Evolutionary conservation across 345 rosid genomes (phyloP), one percentile per base, ranked within the genome.

Genomic region (Boechera stricta): DNA sequence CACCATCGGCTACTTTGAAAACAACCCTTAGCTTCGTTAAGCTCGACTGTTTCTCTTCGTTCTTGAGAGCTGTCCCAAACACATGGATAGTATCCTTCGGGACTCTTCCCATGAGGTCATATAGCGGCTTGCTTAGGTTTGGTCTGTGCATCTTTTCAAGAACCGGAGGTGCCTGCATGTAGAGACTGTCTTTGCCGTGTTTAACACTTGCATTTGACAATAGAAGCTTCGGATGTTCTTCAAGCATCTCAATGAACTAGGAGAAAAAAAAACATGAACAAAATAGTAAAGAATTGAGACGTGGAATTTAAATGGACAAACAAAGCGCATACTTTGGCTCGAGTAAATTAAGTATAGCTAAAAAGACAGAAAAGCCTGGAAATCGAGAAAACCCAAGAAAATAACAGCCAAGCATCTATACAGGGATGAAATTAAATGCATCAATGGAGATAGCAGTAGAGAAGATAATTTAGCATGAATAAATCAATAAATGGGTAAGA

Each of bases 131-230:
- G 59, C 75, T 79, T 41, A 95, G 80, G 84, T 95, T 95, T 53
- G 90, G 85, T 62, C 98, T 79, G 55, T 89, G 84, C 92, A 91
- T 84, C 82, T 92, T 96, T 80, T 92, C 98, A 76, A 95, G 85
- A 76, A 95, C 96, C 4, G 89, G 96, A 56, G 97, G 99, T 11
- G 96, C 95, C 81, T 91, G 97, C 99, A 92, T 91, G 89, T 95
- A 90, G 33, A 92, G 85, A 80, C 84, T 92, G 77, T 75, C 76
- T 32, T 91, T 88, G 6, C 72, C 82, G 60, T 92, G 83, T 28
- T 72, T 83, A 41, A 92, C 88, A 47, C 97, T 92, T 39, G 94
- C 93, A 84, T 83, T 95, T 51, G 94, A 88, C 55, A 95, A 63
- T 4, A 66, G 85, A 71, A 95, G 84, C 84, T 80, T 84, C 0